Evolutionary conservation across 768 basidiomycete genomes (phyloP).

Genomic region (Russula emetica): DNA sequence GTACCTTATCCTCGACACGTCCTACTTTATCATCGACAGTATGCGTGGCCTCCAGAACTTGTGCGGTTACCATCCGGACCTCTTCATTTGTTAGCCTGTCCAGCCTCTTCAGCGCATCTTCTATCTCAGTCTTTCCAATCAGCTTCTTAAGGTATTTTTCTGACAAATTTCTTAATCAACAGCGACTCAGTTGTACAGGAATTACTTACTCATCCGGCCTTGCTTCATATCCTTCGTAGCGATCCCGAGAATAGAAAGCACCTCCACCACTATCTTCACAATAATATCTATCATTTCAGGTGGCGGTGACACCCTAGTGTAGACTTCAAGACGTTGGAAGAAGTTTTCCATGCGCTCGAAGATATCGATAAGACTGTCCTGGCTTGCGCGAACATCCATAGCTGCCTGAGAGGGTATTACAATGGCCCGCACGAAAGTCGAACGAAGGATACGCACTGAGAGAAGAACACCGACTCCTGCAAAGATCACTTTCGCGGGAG

Average conservation of each 20-base stretch:
- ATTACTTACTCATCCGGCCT: not conserved
- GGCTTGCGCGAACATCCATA: not conserved
- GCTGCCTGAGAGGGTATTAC: not conserved
- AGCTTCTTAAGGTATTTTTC: too few relatives aligned
- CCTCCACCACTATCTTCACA: not conserved
- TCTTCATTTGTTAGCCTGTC: too few relatives aligned
- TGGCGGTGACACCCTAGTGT: not conserved
- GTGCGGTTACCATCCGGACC: not conserved
- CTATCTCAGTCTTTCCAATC: too few relatives aligned
- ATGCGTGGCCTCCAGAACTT: not conserved
- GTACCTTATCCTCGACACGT: too few relatives aligned
- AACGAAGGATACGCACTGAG: not conserved
- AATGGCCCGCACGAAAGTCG: not conserved
- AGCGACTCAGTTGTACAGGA: not conserved
- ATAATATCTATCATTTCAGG: not conserved
- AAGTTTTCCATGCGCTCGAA: not conserved
- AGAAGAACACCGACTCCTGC: not conserved
- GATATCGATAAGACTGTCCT: not conserved
- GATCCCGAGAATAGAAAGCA: not conserved
- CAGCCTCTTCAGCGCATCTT: too few relatives aligned
- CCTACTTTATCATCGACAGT: not conserved
- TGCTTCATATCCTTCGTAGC: not conserved
- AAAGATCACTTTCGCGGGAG: not conserved
- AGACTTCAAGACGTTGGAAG: not conserved
- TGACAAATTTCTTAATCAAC: not conserved